These are phyloP conservation scores for Aureobasidium sp. DNA, from an alignment of 2,329 filamentous ascomycete species.

Conservation along the genomic window DNA sequence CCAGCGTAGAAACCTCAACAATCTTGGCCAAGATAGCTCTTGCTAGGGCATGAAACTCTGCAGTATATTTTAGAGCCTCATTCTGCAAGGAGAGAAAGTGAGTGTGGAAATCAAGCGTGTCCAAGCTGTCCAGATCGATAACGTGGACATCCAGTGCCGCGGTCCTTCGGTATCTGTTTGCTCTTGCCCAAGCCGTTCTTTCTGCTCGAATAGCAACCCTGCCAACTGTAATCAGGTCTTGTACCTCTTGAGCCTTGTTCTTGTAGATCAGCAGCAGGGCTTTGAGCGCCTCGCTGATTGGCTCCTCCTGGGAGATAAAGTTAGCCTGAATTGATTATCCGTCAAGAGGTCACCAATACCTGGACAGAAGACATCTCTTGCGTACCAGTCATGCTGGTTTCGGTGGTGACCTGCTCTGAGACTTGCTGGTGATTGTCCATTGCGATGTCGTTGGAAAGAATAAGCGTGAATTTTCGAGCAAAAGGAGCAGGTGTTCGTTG, in stretches of 20 bases:
- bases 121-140: neutral
- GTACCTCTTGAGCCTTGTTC: neutral
- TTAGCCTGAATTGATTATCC: neutral
- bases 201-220: neutral
- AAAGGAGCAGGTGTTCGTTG: too few relatives aligned
- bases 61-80: neutral
- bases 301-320: neutral
- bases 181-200: neutral
- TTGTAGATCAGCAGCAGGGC: neutral
- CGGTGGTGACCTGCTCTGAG: neutral
- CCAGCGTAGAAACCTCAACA: too few relatives aligned
- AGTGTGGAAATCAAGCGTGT: neutral
- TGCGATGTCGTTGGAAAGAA: too few relatives aligned
- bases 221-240: neutral
- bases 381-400: neutral
- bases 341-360: neutral
- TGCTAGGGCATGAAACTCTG: neutral
- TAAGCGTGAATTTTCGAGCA: too few relatives aligned
- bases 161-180: neutral
- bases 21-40: neutral
- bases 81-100: neutral
- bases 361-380: neutral
- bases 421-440: too few relatives aligned
- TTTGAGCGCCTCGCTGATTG: neutral
- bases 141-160: neutral